A percentile compares a stretch with the other conserved stretches of the same genome.
Conservation (phyloP, 1,284 basidiomycete species). For the Baeospora myosura region DNA sequence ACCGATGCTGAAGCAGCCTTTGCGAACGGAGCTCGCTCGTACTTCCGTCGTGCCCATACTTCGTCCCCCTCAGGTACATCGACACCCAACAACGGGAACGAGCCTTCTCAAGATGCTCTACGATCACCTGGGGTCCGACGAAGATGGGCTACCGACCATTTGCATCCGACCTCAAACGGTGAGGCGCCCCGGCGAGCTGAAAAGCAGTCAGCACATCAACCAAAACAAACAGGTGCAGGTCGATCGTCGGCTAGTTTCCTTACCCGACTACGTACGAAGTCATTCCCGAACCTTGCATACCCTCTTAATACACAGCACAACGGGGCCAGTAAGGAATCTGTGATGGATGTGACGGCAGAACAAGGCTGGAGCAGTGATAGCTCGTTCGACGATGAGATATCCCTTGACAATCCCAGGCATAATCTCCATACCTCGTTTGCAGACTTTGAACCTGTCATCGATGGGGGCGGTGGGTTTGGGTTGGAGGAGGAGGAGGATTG, state of each 20-base stretch:
- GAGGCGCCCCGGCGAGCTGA: too few species aligned
- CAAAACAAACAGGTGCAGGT: slow-evolving; percentile 2
- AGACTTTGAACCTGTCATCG: too few species aligned
- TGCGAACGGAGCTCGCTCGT: slow-evolving; percentile 39
- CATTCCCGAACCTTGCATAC: slow-evolving; percentile 45
- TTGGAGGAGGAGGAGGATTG: too few species aligned
- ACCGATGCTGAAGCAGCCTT: slow-evolving; percentile 53
- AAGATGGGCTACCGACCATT: slow-evolving; percentile 39
- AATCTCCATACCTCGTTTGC: too few species aligned
- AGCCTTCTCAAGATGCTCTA: slow-evolving; percentile 27
- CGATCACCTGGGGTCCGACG: slow-evolving; percentile 34
- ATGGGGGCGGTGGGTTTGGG: too few species aligned
- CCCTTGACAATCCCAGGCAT: too few species aligned
- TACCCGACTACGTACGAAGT: slow-evolving; percentile 27
- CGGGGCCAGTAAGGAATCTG: slow-evolving; percentile 21
- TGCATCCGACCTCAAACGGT: too few species aligned
- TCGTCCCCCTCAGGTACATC: slow-evolving; percentile 16
- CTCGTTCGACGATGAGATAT: slow-evolving; percentile 50
- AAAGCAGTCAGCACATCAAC: slow-evolving; percentile 8
- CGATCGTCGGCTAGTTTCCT: slow-evolving; percentile 13
- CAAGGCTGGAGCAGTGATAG: slow-evolving; percentile 59
- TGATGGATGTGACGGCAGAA: slow-evolving; percentile 25
- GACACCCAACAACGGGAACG: slow-evolving; percentile 22
- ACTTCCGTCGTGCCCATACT: slow-evolving; percentile 29
- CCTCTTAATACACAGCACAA: too few species aligned